Conservation (phyloP, 345 rosid genomes). For the Cardamine chenopodiifolia region DNA sequence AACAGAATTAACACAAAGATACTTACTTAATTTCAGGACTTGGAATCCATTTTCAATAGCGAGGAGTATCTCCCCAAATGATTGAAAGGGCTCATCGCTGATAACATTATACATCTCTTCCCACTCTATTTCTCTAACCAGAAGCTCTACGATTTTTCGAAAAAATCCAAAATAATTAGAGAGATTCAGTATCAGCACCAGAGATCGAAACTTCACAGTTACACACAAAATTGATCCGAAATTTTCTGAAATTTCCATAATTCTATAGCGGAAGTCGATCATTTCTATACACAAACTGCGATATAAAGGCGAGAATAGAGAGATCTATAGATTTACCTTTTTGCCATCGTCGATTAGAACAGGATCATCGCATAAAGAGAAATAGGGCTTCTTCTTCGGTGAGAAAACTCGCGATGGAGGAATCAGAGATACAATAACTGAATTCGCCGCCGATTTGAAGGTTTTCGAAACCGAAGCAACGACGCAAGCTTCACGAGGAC, state of each 20-base stretch:
- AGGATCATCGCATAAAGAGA: constrained; percentile 48
- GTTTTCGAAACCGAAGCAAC: constrained; percentile 46
- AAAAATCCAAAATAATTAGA: not conserved
- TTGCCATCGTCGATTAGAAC: constrained; percentile 47
- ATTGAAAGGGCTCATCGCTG: constrained; percentile 15
- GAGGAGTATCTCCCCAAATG: constrained; percentile 4
- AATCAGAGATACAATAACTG: constrained; percentile 44
- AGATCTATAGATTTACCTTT: constrained; percentile 40
- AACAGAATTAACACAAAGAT: not conserved
- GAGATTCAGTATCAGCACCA: not conserved
- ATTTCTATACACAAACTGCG: not conserved
- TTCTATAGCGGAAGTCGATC: too few relatives aligned
- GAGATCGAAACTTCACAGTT: not conserved
- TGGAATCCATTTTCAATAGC: constrained; percentile 5
- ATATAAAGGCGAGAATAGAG: not conserved
- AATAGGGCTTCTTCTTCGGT: constrained; percentile 52
- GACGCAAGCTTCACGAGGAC: constrained; percentile 50
- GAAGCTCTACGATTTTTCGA: not conserved
- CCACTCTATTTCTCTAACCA: constrained; percentile 29
- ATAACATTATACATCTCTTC: constrained; percentile 35
- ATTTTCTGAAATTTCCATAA: not conserved
- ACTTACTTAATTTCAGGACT: constrained; percentile 22
- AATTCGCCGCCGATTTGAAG: constrained; percentile 45
- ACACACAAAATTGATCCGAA: not conserved
- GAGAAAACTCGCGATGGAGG: constrained; percentile 5